Evolutionary conservation across 1,139 yeast genomes (phyloP), one percentile per base, ranked within the genome.

Genomic region (Trichomonascaceae sp.): DNA sequence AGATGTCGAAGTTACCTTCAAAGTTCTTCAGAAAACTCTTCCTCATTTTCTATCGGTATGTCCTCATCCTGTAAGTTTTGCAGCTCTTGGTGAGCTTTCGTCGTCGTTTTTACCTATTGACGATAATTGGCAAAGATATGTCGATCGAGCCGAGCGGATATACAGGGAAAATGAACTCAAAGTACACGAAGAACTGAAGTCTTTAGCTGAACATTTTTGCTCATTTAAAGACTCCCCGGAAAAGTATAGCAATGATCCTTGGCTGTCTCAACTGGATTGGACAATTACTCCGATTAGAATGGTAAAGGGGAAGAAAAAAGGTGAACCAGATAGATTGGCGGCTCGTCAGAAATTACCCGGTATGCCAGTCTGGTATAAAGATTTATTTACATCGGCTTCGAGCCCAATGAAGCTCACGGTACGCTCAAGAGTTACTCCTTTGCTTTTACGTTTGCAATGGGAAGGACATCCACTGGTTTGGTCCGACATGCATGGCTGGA

Each of bases 41-140:
- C 96, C 96, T 0, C 72, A 74, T 38, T 95, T 87, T 64, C 70
- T 81, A 44, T 64, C 73, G 32, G 79, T 82, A 52, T 83, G 91
- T 38, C 96, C 98, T 0, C 99, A 95, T 69, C 98, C 99, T 0
- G 96, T 91, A 1, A 88, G 96, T 22, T 87, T 93, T 73, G 93
- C 95, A 1, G 97, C 96, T 0, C 73, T 93, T 55, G 77, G 86
- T 58, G 85, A 83, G 58, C 74, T 95, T 66, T 85, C 91, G 4
- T 77, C 85, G n/a, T 80, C 87, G 53, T 80, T 91, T 51, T 73
- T 95, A 49, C 96, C 99, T 1, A 86, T 96, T 1, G 82, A 87
- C 18, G 73, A 78, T 38, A 62, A 71, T 9, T 95, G 99, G 99
- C 76, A 83, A 19, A 66, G 77, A 2, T 95, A 90, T 64, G 70